Base-by-base conservation (phyloP, 2,329 filamentous ascomycete genomes). In the Venturia pyrina region DNA sequence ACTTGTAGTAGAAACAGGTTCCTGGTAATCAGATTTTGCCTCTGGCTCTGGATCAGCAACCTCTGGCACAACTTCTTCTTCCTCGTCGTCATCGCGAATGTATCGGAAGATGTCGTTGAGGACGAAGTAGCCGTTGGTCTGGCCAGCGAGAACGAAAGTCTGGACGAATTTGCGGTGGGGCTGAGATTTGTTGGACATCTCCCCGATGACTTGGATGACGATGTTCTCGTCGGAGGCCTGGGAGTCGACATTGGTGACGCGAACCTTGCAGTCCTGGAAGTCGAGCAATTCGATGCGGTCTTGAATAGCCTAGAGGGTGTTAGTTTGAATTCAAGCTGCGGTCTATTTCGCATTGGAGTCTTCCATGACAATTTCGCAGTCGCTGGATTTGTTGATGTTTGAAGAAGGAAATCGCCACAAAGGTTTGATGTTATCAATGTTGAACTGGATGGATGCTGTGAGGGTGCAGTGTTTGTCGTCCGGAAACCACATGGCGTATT, bases 41-140 rank as follows among this genome's bases (percentile, higher is more conserved):
- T 74, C 75, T 66, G 73, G 69, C 64, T 70, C 72, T 5, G 73
- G 66, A 40, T 73, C 72, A 11, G 70, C 71, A 32, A 72, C 73
- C 50, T 76, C 75, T 10, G 75, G 72, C 8, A 74, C 73, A 46
- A 78, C 75, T 73, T 81, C 80, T 13, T 75, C 73, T 21, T 76
- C 71, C 66, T 97, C 92, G 53, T 84, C 84, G 72, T 93, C 90
- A 68, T 95, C 91, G 69, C 89, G 87, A 70, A 99, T 87, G 79
- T 96, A 98, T 72, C 95, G 86, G 81, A 98, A 91, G 76, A 99
- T 96, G 75, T 99, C 95, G 78, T 99, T 99, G 72, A 99, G 85
- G 43, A 99, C 93, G 72, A 96, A 99, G 82, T 98, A 99, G 69
- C 95, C 95, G 66, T 93, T 96, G 28, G 91, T 91, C 80, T 99